phyloP scores from a whole-genome alignment of 2,329 filamentous ascomycete species.

The Dactylellina leptospora region DNA sequence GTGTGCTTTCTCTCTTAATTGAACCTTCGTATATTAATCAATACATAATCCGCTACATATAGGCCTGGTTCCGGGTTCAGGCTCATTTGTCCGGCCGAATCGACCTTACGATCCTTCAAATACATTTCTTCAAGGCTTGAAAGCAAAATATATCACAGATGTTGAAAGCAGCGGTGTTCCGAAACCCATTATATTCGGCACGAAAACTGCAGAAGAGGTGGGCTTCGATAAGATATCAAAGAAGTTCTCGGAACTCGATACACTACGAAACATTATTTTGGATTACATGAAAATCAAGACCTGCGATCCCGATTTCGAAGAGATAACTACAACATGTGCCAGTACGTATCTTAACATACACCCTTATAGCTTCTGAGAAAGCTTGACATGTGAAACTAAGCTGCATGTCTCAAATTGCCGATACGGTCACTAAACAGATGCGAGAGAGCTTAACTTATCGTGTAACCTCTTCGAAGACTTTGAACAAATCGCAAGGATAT shows the following conservation, averaged over 20 bases:
- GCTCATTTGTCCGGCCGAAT: conserved; percentile 84
- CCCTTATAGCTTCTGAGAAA: too few species aligned
- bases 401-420: not conserved
- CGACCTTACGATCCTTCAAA: conserved; percentile 73
- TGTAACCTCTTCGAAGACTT: conserved; percentile 79
- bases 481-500: conserved; percentile 74
- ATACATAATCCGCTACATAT: conserved; percentile 58
- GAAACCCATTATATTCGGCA: conserved; percentile 74
- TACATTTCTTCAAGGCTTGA: conserved; percentile 80
- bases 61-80: conserved; percentile 73
- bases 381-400: not conserved
- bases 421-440: conserved; percentile 61
- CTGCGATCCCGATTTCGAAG: conserved; percentile 58
- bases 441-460: conserved; percentile 83
- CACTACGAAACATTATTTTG: conserved; percentile 81
- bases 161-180: conserved; percentile 58
- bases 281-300: conserved; percentile 74
- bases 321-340: conserved; percentile 67
- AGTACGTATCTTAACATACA: conserved; percentile 58
- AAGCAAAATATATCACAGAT: conserved; percentile 78
- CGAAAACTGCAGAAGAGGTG: conserved; percentile 89
- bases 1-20: too few species aligned
- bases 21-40: conserved; percentile 40
- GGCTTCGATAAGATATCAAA: conserved; percentile 92
- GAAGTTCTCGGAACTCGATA: conserved; percentile 78